Evolutionary conservation across 2,329 filamentous ascomycete species (phyloP).

Genomic region (Cladorrhinum sp.): DNA sequence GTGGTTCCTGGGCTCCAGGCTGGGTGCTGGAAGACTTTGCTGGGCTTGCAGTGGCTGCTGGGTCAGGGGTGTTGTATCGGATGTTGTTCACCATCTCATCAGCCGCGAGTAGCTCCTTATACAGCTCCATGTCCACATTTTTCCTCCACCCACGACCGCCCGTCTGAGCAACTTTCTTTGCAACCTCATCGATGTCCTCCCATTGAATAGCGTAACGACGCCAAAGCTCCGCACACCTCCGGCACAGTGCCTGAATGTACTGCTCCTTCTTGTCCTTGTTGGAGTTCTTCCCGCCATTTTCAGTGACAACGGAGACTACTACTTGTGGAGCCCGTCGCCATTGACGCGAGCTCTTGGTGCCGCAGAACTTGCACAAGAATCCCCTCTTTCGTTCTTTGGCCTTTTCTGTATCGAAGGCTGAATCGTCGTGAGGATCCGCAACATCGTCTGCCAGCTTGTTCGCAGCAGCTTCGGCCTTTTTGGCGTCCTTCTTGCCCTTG

Average conservation of each 20-base stretch:
- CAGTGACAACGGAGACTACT: conserved; percentile 65
- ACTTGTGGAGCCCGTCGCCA: conserved; percentile 88
- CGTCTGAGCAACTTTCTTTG: conserved; percentile 77
- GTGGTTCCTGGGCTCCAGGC: conserved; percentile 47
- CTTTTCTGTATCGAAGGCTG: conserved; percentile 89
- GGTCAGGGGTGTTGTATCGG: conserved; percentile 37
- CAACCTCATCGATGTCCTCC: conserved; percentile 88
- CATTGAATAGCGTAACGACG: conserved; percentile 93
- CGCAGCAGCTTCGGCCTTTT: conserved; percentile 65
- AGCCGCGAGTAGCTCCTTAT: conserved; percentile 66
- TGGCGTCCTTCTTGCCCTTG: conserved; percentile 85
- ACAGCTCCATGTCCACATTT: conserved; percentile 85
- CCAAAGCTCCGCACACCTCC: conserved; percentile 90
- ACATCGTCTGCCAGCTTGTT: conserved; percentile 87
- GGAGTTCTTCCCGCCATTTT: conserved; percentile 60
- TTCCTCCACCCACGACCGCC: conserved; percentile 83
- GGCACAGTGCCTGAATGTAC: conserved; percentile 78
- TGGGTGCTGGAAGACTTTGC: conserved; percentile 26
- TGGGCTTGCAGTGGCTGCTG: conserved; percentile 33
- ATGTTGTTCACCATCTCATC: conserved; percentile 56
- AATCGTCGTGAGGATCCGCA: conserved; percentile 89
- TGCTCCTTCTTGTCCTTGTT: conserved; percentile 75
- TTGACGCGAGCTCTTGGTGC: conserved; percentile 73
- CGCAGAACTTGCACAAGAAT: conserved; percentile 94
- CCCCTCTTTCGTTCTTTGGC: conserved; percentile 72